Conservation (phyloP, 306 rosid genomes). For the Mucuna pruriens region DNA sequence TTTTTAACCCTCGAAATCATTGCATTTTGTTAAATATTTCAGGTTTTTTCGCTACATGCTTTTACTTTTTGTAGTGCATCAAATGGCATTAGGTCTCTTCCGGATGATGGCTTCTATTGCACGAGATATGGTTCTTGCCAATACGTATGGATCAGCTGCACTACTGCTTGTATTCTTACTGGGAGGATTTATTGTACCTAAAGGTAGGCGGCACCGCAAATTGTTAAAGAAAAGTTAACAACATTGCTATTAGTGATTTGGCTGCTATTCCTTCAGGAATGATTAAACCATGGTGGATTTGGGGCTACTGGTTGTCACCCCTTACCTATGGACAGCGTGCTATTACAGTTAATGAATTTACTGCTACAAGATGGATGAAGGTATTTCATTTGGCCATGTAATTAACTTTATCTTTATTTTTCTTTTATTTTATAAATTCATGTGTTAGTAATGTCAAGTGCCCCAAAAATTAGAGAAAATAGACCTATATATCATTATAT, state of each 20-base stretch:
- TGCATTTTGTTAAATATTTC: constrained; percentile 46
- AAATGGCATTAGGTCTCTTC: constrained; percentile 93
- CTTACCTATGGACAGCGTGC: constrained; percentile 83
- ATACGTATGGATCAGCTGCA: constrained; percentile 90
- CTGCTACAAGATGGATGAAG: constrained; percentile 84
- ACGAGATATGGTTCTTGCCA: constrained; percentile 85
- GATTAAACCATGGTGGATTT: constrained; percentile 86
- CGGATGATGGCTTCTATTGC: constrained; percentile 81
- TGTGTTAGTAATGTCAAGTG: constrained; percentile 12
- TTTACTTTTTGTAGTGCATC: constrained; percentile 73
- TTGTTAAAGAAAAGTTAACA: background rate
- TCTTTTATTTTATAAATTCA: constrained; percentile 1
- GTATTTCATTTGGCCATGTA: constrained; percentile 51
- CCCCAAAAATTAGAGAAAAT: too few relatives aligned
- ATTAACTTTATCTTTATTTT: constrained; percentile 12
- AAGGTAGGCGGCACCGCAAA: constrained; percentile 52
- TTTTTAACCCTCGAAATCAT: constrained; percentile 18
- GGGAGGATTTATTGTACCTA: constrained; percentile 90
- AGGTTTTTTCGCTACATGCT: constrained; percentile 90
- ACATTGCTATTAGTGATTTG: constrained; percentile 12
- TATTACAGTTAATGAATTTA: constrained; percentile 79
- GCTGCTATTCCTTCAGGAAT: constrained; percentile 54
- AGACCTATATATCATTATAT: too few relatives aligned
- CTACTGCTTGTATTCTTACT: constrained; percentile 64
- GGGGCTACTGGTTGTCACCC: constrained; percentile 93